These are phyloP conservation scores for Acanthamoeba castellanii DNA, from an alignment of 208 protist genomes.

Conservation along the genomic window DNA sequence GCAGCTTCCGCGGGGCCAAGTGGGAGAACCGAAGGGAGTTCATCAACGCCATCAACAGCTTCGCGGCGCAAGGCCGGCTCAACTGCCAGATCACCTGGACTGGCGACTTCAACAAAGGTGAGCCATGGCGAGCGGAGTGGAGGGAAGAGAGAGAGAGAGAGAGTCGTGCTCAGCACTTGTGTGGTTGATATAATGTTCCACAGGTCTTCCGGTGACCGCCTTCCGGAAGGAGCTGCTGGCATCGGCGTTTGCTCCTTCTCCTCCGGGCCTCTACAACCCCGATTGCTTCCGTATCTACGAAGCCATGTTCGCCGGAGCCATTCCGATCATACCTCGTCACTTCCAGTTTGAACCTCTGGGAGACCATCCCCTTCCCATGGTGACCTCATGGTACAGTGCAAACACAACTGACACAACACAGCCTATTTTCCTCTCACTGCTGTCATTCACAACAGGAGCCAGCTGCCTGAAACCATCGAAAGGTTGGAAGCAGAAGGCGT, in stretches of 20 bases:
- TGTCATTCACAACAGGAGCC: not conserved
- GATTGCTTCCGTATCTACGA: slow-evolving; percentile 66
- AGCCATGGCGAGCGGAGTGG: not conserved
- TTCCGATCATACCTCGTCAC: slow-evolving; percentile 42
- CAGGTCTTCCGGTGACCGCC: slow-evolving; percentile 1
- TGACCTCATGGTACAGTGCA: not conserved
- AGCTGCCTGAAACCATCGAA: not conserved
- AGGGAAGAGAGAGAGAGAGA: too few relatives aligned
- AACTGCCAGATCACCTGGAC: slow-evolving; percentile 32
- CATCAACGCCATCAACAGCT: not conserved
- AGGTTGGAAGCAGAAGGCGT: slow-evolving; percentile 22
- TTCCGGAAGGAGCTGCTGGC: slow-evolving; percentile 58
- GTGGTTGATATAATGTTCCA: not conserved
- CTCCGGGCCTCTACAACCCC: slow-evolving; percentile 62
- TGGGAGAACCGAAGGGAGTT: slow-evolving; percentile 63
- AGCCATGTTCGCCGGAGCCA: slow-evolving; percentile 16
- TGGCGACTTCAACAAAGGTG: slow-evolving; percentile 32
- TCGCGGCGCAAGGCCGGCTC: not conserved
- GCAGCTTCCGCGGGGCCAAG: slow-evolving; percentile 26
- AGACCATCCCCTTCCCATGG: slow-evolving; percentile 51
- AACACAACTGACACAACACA: not conserved
- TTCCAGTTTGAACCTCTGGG: slow-evolving; percentile 62
- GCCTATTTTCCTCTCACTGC: not conserved
- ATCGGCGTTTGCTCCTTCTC: slow-evolving; percentile 11
- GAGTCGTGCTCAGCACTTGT: too few relatives aligned